Evolutionary conservation across 2,329 filamentous ascomycete species (phyloP).

Genomic region (Endothia cerciana): DNA sequence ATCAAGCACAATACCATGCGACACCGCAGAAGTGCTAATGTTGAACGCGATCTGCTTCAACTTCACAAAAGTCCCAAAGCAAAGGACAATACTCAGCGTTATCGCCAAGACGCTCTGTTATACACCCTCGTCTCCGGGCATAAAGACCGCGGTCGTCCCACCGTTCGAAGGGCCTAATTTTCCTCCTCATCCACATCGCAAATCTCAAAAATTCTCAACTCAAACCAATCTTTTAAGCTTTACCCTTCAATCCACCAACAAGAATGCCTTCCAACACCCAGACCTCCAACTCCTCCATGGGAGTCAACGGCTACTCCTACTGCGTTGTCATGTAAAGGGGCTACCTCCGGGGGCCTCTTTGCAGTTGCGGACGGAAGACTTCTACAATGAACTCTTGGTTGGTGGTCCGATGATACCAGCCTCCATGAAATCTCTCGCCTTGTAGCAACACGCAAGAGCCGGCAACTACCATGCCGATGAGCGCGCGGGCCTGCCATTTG

Average conservation of each 20-base stretch:
- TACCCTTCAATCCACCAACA: conserved; percentile 29
- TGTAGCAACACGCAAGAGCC: conserved; percentile 7
- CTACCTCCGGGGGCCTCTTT: conserved; percentile 8
- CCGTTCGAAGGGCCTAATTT: not conserved
- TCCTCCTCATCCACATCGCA: conserved; percentile 32
- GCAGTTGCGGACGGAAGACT: conserved; percentile 11
- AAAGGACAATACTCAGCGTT: not conserved
- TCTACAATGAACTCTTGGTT: not conserved
- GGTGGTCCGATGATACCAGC: not conserved
- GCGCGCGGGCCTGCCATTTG: conserved; percentile 3
- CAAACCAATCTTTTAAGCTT: conserved; percentile 28
- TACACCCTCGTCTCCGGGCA: conserved; percentile 4
- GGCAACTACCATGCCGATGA: not conserved
- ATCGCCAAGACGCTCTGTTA: not conserved
- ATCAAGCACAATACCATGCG: conserved; percentile 8
- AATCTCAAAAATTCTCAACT: conserved; percentile 25
- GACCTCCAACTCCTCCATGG: conserved; percentile 36
- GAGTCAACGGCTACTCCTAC: conserved; percentile 35
- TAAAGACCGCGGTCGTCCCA: conserved; percentile 32
- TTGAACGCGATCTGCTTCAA: not conserved
- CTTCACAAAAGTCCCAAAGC: not conserved
- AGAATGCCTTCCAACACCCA: conserved; percentile 40
- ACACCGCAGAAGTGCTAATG: not conserved
- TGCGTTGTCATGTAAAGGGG: conserved; percentile 41
- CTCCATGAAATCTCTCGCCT: not conserved